These are phyloP conservation scores for Chlamydomonas reinhardtii DNA, from an alignment of 163 green algal genomes.

Conservation along the genomic window DNA sequence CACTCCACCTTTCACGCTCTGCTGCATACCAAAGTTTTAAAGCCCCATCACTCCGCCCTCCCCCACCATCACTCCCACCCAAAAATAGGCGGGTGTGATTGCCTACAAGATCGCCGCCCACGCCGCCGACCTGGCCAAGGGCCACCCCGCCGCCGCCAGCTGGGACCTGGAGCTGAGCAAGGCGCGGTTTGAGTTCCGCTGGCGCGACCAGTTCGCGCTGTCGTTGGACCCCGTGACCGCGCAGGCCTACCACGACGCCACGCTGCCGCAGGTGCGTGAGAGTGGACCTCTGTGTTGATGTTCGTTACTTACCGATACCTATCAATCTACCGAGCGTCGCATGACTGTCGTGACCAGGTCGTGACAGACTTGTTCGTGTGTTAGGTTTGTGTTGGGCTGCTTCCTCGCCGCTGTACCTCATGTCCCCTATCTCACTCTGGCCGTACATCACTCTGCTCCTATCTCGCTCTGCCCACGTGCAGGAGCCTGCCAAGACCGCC, in stretches of 20 bases:
- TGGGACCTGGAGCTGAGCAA: conserved; percentile 92
- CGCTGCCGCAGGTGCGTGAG: conserved; percentile 76
- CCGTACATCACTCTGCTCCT: no score
- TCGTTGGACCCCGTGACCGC: conserved; percentile 94
- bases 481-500: conserved; percentile 95
- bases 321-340: no score
- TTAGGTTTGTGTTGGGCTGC: not conserved
- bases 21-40: no score
- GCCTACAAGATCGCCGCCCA: conserved; percentile 98
- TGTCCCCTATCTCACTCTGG: no score
- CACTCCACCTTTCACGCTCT: no score
- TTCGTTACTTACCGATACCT: no score
- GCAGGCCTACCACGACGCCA: conserved; percentile 92
- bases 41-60: not conserved
- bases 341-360: no score
- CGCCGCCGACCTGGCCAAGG: conserved; percentile 95
- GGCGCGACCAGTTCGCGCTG: conserved; percentile 96
- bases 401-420: no score
- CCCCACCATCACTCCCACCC: conserved; percentile 49
- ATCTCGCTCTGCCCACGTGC: not conserved
- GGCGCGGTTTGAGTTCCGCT: conserved; percentile 97
- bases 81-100: conserved; percentile 93
- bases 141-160: conserved; percentile 85
- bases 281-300: not conserved
- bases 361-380: no score